Evolutionary conservation across 192 early-diverging fungal species (phyloP).

Genomic region (Umbelopsis vinacea): DNA sequence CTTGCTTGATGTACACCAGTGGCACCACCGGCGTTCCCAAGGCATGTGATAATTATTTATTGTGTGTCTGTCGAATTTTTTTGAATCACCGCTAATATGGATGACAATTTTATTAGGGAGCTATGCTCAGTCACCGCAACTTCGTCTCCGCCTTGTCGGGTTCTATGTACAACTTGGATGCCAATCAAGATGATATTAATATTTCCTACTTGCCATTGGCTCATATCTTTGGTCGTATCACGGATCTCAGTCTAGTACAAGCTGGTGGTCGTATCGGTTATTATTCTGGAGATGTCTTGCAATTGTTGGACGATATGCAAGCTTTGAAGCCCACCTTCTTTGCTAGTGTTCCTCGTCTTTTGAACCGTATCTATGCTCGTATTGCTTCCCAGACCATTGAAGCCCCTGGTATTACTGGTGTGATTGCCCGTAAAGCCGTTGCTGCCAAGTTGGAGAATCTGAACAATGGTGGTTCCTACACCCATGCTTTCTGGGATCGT

Average conservation of each 20-base stretch:
- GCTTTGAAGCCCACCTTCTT: constrained; percentile 86
- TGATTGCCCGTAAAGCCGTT: constrained; percentile 61
- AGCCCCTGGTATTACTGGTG: constrained; percentile 65
- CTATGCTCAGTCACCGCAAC: constrained; percentile 80
- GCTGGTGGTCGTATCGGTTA: constrained; percentile 77
- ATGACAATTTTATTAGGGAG: constrained; percentile 46
- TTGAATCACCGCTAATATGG: constrained; percentile 10
- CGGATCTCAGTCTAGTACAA: constrained; percentile 52
- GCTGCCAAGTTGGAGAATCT: constrained; percentile 67
- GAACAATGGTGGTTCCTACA: constrained; percentile 60
- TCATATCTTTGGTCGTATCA: constrained; percentile 84
- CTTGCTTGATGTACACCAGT: constrained; percentile 81
- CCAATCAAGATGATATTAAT: constrained; percentile 23
- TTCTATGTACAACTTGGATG: constrained; percentile 17
- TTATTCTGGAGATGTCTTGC: constrained; percentile 71
- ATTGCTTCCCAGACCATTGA: constrained; percentile 62
- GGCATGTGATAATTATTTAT: constrained; percentile 37
- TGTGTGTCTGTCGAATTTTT: neutral
- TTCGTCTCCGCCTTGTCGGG: constrained; percentile 54
- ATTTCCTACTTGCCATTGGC: constrained; percentile 86
- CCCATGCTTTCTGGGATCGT: constrained; percentile 88
- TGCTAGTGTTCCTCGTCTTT: constrained; percentile 82
- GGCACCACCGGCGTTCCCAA: constrained; percentile 87
- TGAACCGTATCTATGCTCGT: constrained; percentile 88
- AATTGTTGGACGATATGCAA: constrained; percentile 80